phyloP scores from a whole-genome alignment of 257 asterid genomes.

The Solanum microdontum region DNA sequence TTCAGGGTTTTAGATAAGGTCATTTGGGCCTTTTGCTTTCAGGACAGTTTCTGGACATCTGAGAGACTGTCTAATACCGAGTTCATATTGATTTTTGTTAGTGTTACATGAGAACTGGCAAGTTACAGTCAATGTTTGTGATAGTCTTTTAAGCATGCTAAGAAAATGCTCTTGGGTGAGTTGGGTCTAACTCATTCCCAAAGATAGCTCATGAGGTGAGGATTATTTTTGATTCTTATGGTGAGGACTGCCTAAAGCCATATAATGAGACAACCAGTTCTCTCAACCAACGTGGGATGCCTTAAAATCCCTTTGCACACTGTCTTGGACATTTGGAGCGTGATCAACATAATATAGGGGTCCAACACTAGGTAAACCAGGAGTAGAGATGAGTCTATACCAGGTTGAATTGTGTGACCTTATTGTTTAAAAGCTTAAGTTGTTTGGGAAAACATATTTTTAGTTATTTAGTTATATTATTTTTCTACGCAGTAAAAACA shows the following conservation, averaged over 20 bases:
- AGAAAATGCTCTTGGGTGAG: neutral
- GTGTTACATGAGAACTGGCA: neutral
- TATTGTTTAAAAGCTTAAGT: neutral
- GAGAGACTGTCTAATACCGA: neutral
- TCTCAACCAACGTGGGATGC: neutral
- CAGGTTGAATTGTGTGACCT: neutral
- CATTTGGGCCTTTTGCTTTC: neutral
- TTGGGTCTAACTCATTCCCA: neutral
- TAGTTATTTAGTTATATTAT: neutral
- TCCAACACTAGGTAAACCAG: neutral
- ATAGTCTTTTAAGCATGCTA: neutral
- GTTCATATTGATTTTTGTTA: neutral
- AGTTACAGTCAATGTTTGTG: neutral
- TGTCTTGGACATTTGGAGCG: neutral
- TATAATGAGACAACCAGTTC: neutral
- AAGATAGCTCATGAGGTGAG: neutral
- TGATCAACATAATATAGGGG: neutral
- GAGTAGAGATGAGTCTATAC: neutral
- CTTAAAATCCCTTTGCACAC: neutral
- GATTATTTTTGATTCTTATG: neutral
- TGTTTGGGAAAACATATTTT: neutral
- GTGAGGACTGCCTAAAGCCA: neutral
- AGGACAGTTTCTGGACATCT: neutral
- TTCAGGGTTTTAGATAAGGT: neutral
- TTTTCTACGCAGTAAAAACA: neutral